Evolutionary conservation across 768 basidiomycete species (phyloP).

Genomic region (Auriscalpium vulgare): DNA sequence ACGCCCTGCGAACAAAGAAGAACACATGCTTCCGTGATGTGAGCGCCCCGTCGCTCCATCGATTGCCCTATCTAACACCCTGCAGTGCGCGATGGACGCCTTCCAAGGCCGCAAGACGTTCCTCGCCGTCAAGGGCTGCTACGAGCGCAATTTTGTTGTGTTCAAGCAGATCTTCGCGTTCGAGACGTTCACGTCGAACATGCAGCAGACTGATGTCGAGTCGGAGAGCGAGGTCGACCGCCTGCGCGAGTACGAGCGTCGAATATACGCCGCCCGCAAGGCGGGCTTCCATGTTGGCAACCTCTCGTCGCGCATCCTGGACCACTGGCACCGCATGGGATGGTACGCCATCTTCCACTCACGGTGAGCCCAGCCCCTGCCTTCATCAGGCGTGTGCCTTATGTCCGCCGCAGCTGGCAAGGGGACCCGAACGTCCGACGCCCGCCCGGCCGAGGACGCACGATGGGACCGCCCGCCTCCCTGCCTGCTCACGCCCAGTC

Average conservation of each 20-base stretch:
- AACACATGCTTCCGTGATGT: constrained; percentile 81
- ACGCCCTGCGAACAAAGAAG: constrained; percentile 67
- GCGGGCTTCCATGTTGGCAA: constrained; percentile 65
- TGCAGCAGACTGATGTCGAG: constrained; percentile 28
- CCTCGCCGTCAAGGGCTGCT: constrained; percentile 78
- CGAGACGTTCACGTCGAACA: constrained; percentile 43
- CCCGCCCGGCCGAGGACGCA: constrained; percentile 12
- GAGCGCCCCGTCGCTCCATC: constrained; percentile 1
- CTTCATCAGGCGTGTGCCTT: constrained; percentile 3
- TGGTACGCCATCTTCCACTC: constrained; percentile 72
- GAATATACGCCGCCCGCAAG: constrained; percentile 57
- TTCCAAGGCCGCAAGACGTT: constrained; percentile 76
- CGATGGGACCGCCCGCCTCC: constrained; percentile 14
- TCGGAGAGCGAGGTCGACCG: constrained; percentile 53
- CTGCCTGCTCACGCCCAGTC: constrained; percentile 8
- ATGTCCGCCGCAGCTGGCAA: constrained; percentile 11
- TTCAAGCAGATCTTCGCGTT: constrained; percentile 79
- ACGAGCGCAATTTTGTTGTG: constrained; percentile 77
- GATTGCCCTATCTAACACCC: not conserved
- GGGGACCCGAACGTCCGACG: constrained; percentile 13
- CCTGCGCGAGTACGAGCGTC: constrained; percentile 63
- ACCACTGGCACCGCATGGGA: constrained; percentile 71
- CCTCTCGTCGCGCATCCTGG: constrained; percentile 63
- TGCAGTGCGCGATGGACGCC: constrained; percentile 61
- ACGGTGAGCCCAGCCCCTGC: constrained; percentile 34